Conservation (phyloP, 2,329 filamentous ascomycete species). For the Diaporthe sp. region DNA sequence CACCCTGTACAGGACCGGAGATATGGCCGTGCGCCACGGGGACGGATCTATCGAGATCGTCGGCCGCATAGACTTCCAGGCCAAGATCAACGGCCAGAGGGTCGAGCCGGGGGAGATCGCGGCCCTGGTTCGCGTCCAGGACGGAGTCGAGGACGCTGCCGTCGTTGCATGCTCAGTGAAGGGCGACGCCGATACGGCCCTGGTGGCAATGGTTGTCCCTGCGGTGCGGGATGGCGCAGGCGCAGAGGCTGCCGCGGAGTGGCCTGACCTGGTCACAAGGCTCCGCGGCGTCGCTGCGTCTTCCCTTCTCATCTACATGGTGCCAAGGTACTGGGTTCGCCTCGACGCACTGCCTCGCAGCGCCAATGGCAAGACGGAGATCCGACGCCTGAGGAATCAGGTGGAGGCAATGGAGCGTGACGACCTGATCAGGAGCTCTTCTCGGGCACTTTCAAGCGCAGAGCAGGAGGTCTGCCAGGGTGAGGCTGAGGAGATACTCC, state of each 20-base stretch:
- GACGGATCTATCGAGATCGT: conserved; percentile 81
- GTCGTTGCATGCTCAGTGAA: background rate
- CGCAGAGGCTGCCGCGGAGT: background rate
- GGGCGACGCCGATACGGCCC: background rate
- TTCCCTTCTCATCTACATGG: background rate
- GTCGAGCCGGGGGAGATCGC: conserved; percentile 76
- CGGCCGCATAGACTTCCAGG: conserved; percentile 74
- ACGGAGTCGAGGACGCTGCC: background rate
- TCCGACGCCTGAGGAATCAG: background rate
- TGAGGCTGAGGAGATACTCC: too few relatives aligned
- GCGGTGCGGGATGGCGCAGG: too few relatives aligned
- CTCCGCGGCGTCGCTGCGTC: background rate
- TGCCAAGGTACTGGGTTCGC: background rate
- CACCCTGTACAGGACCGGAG: conserved; percentile 83
- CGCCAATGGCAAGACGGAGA: background rate
- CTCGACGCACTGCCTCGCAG: background rate
- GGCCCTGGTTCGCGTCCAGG: background rate
- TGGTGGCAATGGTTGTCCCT: background rate
- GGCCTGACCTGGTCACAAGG: background rate
- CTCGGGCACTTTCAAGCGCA: background rate
- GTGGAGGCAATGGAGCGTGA: background rate
- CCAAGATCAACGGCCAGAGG: conserved; percentile 68
- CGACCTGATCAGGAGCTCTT: background rate
- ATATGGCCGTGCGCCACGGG: conserved; percentile 75
- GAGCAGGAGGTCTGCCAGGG: background rate